Evolutionary conservation across 2,329 filamentous ascomycete genomes (phyloP).

Genomic region (Rosellinia necatrix): DNA sequence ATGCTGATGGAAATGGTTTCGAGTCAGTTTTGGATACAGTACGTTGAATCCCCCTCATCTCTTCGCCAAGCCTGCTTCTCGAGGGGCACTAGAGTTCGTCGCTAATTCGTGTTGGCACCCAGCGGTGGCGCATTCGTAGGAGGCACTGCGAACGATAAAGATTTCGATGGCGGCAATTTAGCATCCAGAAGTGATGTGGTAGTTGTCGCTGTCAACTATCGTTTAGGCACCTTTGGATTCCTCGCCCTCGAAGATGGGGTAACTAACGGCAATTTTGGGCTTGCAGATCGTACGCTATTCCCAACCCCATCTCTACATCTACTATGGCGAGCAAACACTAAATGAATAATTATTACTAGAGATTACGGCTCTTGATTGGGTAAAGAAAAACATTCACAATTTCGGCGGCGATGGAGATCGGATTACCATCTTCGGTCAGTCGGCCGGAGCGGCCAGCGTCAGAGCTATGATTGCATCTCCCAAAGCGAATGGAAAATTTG

Average conservation of each 20-base stretch:
- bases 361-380: constrained; percentile 55
- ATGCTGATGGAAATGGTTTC: background rate
- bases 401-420: constrained; percentile 62
- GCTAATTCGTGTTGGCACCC: background rate
- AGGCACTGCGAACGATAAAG: constrained; percentile 47
- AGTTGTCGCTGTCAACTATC: constrained; percentile 64
- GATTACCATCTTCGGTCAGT: constrained; percentile 60
- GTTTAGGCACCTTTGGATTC: constrained; percentile 62
- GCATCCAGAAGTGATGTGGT: constrained; percentile 64
- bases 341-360: constrained; percentile 28
- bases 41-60: too few relatives aligned
- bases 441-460: constrained; percentile 58
- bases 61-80: background rate
- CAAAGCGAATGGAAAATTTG: constrained; percentile 52
- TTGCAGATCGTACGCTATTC: constrained; percentile 46
- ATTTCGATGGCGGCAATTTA: constrained; percentile 58
- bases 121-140: constrained; percentile 59
- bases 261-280: constrained; percentile 54
- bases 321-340: background rate
- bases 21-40: constrained; percentile 27
- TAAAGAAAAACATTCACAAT: constrained; percentile 55
- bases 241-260: constrained; percentile 55
- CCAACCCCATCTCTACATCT: background rate
- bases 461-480: constrained; percentile 55
- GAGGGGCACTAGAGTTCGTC: background rate